phyloP scores from a whole-genome alignment of 2,329 filamentous ascomycete species.

The Talaromyces sp. region DNA sequence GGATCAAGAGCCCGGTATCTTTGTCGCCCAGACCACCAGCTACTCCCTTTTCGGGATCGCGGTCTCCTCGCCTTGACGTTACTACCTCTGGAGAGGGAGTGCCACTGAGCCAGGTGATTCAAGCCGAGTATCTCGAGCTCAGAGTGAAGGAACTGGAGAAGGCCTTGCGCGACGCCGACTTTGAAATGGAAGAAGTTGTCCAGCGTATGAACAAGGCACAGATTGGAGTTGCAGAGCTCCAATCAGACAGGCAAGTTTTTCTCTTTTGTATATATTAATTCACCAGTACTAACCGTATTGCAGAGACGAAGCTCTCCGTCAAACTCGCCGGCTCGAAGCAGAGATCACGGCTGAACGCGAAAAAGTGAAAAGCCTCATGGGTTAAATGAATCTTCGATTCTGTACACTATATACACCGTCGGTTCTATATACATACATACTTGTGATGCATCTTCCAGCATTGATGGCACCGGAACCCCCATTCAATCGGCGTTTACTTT shows the following conservation, averaged over 20 bases:
- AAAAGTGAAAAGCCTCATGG: slow-evolving; percentile 50
- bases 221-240: slow-evolving; percentile 74
- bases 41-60: slow-evolving; percentile 57
- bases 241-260: slow-evolving; percentile 44
- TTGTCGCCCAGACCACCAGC: slow-evolving; percentile 55
- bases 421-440: not conserved
- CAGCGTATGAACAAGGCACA: slow-evolving; percentile 75
- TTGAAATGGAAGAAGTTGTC: slow-evolving; percentile 79
- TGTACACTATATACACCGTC: slow-evolving; percentile 4
- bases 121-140: slow-evolving; percentile 69
- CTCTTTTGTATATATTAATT: slow-evolving; percentile 16
- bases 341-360: slow-evolving; percentile 61
- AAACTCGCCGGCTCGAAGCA: slow-evolving; percentile 64
- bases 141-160: slow-evolving; percentile 81
- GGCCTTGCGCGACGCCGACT: slow-evolving; percentile 68
- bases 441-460: not conserved
- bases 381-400: slow-evolving; percentile 11
- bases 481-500: not conserved
- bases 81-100: slow-evolving; percentile 58
- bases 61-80: slow-evolving; percentile 55
- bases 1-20: slow-evolving; percentile 40
- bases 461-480: not conserved
- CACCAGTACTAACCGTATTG: slow-evolving; percentile 5
- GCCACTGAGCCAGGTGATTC: slow-evolving; percentile 61
- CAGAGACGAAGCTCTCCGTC: slow-evolving; percentile 66